These are phyloP conservation scores for Leptographium procerum DNA, from an alignment of 2,329 filamentous ascomycete species.

Conservation along the genomic window DNA sequence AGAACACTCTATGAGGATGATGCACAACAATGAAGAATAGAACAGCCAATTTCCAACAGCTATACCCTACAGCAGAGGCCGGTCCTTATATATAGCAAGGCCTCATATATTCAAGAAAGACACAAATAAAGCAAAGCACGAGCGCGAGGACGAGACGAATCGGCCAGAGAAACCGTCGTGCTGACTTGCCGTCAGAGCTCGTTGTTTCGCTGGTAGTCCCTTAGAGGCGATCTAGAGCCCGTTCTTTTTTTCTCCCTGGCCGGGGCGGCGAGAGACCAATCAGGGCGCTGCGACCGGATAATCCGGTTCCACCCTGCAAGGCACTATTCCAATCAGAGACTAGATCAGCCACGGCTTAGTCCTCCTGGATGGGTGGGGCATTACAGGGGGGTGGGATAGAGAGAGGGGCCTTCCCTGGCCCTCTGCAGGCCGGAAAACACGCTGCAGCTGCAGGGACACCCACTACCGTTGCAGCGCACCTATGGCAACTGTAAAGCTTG, in stretches of 20 bases:
- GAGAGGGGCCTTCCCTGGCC: not conserved
- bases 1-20: not conserved
- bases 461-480: not conserved
- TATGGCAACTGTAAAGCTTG: not conserved
- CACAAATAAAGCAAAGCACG: not conserved
- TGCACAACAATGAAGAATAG: not conserved
- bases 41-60: not conserved
- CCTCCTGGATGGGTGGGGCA: not conserved
- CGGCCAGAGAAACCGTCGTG: not conserved
- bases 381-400: not conserved
- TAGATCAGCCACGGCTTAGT: not conserved
- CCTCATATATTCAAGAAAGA: not conserved
- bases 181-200: not conserved
- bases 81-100: not conserved
- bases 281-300: not conserved
- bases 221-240: constrained; percentile 3
- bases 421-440: not conserved
- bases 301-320: not conserved
- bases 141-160: constrained; percentile 3
- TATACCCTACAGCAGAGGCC: not conserved
- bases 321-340: not conserved
- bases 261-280: not conserved
- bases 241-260: not conserved
- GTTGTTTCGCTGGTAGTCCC: constrained; percentile 1
- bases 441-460: not conserved